phyloP scores from a whole-genome alignment of 106 monocot species.

The Dendrobium chrysotoxum region DNA sequence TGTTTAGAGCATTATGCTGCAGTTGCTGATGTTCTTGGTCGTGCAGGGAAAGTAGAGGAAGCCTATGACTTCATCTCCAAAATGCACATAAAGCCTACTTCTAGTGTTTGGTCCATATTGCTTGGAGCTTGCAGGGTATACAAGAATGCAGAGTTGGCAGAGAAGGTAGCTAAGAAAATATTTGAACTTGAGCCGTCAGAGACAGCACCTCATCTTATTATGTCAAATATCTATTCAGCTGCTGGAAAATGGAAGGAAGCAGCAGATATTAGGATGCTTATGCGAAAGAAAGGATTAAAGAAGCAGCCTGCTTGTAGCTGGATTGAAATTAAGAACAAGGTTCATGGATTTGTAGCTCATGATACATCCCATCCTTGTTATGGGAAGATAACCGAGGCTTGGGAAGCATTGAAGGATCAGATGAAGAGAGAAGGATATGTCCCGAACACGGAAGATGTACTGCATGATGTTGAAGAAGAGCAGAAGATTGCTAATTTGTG shows the following conservation, averaged over 20 bases:
- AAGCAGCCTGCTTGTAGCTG: constrained; percentile 84
- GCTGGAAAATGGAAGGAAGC: constrained; percentile 84
- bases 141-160: constrained; percentile 55
- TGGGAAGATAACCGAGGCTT: constrained; percentile 33
- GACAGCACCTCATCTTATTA: constrained; percentile 45
- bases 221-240: constrained; percentile 86
- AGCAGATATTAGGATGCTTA: constrained; percentile 30
- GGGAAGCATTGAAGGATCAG: constrained; percentile 40
- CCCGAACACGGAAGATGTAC: constrained; percentile 55
- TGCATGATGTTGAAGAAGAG: constrained; percentile 84
- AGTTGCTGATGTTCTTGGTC: constrained; percentile 73
- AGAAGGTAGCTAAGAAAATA: constrained; percentile 57
- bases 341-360: constrained; percentile 62
- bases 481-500: constrained; percentile 50
- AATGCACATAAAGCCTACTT: constrained; percentile 81
- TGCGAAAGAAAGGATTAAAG: constrained; percentile 51
- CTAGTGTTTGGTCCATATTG: constrained; percentile 75
- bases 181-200: constrained; percentile 62
- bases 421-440: constrained; percentile 69
- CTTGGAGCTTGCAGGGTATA: constrained; percentile 69
- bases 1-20: constrained; percentile 84
- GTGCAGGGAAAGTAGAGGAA: constrained; percentile 69
- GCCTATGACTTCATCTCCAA: constrained; percentile 63
- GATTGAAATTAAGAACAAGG: constrained; percentile 54
- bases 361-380: constrained; percentile 64